Evolutionary conservation across 495 filamentous ascomycete species (phyloP).

Genomic region (Emericellopsis terricola): DNA sequence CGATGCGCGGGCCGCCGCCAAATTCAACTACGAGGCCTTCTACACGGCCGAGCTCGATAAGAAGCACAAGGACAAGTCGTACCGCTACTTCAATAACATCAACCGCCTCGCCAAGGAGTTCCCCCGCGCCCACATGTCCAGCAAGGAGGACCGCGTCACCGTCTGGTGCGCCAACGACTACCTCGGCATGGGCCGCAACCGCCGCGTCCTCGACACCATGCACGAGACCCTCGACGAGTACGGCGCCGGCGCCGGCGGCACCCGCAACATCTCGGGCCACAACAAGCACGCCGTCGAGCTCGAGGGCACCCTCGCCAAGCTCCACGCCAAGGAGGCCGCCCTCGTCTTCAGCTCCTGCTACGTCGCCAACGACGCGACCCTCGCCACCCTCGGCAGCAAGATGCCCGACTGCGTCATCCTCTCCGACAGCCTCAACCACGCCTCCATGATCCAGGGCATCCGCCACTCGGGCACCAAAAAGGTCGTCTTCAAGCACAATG

Average conservation of each 20-base stretch:
- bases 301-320: slow-evolving; percentile 67
- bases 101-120: slow-evolving; percentile 95
- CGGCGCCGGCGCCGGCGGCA: slow-evolving; percentile 88
- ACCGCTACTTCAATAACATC: slow-evolving; percentile 99
- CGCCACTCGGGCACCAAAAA: slow-evolving; percentile 92
- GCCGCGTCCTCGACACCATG: slow-evolving; percentile 74
- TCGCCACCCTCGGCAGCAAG: slow-evolving; percentile 90
- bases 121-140: slow-evolving; percentile 80
- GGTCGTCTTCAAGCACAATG: slow-evolving; percentile 97
- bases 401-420: slow-evolving; percentile 90
- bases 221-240: slow-evolving; percentile 89
- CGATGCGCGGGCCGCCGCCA: slow-evolving; percentile 13
- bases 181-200: slow-evolving; percentile 90
- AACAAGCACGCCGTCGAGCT: slow-evolving; percentile 83
- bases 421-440: slow-evolving; percentile 90
- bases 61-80: slow-evolving; percentile 99
- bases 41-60: slow-evolving; percentile 80
- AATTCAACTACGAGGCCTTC: slow-evolving; percentile 83
- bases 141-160: slow-evolving; percentile 72
- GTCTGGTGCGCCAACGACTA: slow-evolving; percentile 99
- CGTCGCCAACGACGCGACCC: slow-evolving; percentile 93
- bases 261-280: slow-evolving; percentile 93
- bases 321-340: slow-evolving; percentile 80
- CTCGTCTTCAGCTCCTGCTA: slow-evolving; percentile 95
- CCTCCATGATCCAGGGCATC: slow-evolving; percentile 98